Evolutionary conservation across 2,329 filamentous ascomycete species (phyloP).

Genomic region (Fusarium nelsonii): DNA sequence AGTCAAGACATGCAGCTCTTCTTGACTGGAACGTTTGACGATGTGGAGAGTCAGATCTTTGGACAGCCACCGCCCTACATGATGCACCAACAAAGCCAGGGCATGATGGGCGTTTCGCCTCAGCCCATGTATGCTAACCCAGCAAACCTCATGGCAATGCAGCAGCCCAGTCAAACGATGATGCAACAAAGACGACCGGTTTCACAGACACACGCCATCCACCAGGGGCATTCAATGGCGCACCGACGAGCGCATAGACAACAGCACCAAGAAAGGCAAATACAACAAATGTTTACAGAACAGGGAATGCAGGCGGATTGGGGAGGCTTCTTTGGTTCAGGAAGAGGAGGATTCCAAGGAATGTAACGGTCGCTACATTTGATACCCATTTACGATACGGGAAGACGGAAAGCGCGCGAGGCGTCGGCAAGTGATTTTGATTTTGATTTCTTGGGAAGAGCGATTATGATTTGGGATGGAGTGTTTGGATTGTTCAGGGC

Average conservation of each 20-base stretch:
- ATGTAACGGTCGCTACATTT: constrained; percentile 55
- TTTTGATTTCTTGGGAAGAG: constrained; percentile 40
- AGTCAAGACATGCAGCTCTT: constrained; percentile 61
- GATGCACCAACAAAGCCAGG: constrained; percentile 60
- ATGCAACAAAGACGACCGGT: constrained; percentile 43
- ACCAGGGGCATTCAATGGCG: constrained; percentile 44
- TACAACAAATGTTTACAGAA: constrained; percentile 65
- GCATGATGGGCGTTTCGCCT: constrained; percentile 57
- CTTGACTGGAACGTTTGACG: constrained; percentile 68
- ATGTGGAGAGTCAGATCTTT: constrained; percentile 79
- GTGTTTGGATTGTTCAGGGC: constrained; percentile 23
- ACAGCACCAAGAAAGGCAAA: constrained; percentile 56
- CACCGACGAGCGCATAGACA: constrained; percentile 45
- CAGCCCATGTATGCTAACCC: constrained; percentile 58
- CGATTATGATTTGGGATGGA: constrained; percentile 43
- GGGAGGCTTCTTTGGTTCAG: constrained; percentile 61
- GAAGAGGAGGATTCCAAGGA: constrained; percentile 58
- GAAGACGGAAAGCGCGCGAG: constrained; percentile 46
- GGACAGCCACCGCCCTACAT: constrained; percentile 79
- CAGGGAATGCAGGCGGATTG: constrained; percentile 61
- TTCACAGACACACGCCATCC: constrained; percentile 44
- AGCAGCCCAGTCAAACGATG: constrained; percentile 52
- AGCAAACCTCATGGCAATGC: constrained; percentile 59
- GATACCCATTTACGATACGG: constrained; percentile 56
- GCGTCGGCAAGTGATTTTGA: constrained; percentile 44